A percentile compares a stretch with the other conserved stretches of the same genome.
Conservation (phyloP, 2,329 filamentous ascomycete species). For the Aspergillus thermomutatus region DNA sequence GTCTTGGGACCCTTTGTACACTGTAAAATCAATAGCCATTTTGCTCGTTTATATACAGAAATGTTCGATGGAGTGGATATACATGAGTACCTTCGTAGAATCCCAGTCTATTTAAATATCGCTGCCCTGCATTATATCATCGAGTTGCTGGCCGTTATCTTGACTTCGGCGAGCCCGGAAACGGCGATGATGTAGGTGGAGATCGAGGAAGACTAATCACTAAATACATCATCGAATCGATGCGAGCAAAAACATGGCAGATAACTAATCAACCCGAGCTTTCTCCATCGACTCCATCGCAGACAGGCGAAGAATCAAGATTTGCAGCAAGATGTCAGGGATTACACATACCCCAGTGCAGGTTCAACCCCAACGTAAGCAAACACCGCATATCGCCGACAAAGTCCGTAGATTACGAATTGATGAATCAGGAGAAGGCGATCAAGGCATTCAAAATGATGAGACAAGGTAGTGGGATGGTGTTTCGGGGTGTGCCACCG, state of each 20-base stretch:
- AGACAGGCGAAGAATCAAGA: background rate
- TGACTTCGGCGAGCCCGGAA: background rate
- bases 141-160: background rate
- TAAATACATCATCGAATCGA: background rate
- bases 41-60: background rate
- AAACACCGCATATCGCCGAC: background rate
- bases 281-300: too few relatives aligned
- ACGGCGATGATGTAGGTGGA: background rate
- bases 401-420: background rate
- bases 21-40: constrained; percentile 50
- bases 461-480: background rate
- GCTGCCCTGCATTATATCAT: background rate
- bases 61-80: background rate
- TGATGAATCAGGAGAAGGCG: background rate
- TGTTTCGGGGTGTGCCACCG: background rate
- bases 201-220: background rate
- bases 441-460: background rate
- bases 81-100: background rate
- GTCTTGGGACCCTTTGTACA: constrained; percentile 60
- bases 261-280: too few relatives aligned
- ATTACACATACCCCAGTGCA: background rate
- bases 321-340: background rate
- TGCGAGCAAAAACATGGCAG: background rate
- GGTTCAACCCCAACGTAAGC: background rate
- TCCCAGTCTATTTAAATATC: background rate